These are phyloP conservation scores for Austroboletus eburneus DNA, from an alignment of 768 basidiomycete genomes.

Conservation along the genomic window DNA sequence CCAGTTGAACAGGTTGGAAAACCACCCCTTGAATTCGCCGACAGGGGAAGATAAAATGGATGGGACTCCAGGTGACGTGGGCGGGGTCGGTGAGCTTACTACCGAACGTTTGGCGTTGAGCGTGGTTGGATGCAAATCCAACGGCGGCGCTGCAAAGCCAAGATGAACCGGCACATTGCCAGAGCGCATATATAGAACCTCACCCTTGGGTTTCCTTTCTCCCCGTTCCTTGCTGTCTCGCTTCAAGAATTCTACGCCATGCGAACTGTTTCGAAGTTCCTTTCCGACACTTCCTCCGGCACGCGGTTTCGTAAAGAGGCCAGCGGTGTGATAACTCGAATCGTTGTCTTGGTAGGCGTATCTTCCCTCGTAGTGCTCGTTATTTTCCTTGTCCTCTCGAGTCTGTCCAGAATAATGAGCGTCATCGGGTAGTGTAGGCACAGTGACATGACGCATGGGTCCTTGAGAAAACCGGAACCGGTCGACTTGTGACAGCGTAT, in stretches of 20 bases:
- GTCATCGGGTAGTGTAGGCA: conserved; percentile 16
- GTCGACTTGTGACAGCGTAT: conserved; percentile 15
- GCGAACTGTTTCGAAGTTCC: conserved; percentile 50
- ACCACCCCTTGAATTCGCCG: conserved; percentile 88
- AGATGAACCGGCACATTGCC: background rate
- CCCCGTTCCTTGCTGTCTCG: conserved; percentile 41
- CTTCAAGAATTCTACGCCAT: conserved; percentile 26
- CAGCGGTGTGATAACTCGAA: conserved; percentile 22
- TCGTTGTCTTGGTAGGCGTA: conserved; percentile 17
- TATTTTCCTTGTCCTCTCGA: conserved; percentile 40
- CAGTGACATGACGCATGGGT: conserved; percentile 5
- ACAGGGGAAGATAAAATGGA: conserved; percentile 64
- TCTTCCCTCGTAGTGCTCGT: conserved; percentile 12
- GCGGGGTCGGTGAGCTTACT: conserved; percentile 47
- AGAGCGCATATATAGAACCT: conserved; percentile 1
- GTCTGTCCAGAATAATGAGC: conserved; percentile 4
- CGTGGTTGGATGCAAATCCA: conserved; percentile 44
- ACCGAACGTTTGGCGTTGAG: conserved; percentile 45
- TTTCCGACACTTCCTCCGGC: conserved; percentile 35
- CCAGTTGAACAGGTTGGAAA: conserved; percentile 94
- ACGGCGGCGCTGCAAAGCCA: conserved; percentile 44
- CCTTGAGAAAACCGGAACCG: conserved; percentile 16
- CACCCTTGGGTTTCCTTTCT: conserved; percentile 52
- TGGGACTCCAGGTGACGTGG: conserved; percentile 33
- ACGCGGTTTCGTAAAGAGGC: conserved; percentile 30